Percentiles rank a stretch among this genome's conserved stretches.
These are phyloP conservation scores for Ilex asprella DNA, from an alignment of 257 asterid genomes.

Conservation along the genomic window DNA sequence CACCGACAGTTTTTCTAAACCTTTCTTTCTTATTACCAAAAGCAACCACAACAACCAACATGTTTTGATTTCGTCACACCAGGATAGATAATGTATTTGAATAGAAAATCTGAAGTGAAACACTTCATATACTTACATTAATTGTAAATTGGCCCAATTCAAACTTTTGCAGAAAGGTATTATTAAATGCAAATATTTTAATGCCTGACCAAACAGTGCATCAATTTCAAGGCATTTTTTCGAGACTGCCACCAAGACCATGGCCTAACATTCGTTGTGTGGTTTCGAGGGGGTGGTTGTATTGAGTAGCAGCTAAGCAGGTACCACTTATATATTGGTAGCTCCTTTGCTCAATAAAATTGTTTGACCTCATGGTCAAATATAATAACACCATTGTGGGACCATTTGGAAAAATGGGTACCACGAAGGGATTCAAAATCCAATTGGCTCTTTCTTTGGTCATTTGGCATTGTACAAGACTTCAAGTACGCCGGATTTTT, in stretches of 20 bases:
- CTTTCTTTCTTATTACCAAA: too few species aligned
- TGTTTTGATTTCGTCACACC: too few species aligned
- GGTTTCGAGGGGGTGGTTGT: constrained; percentile 13
- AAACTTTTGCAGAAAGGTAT: constrained; percentile 9
- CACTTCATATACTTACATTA: too few species aligned
- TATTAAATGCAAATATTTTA: constrained; percentile 8
- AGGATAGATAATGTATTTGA: too few species aligned
- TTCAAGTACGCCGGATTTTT: too few species aligned
- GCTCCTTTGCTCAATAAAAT: constrained; percentile 14
- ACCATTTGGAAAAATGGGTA: background rate
- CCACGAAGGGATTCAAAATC: background rate
- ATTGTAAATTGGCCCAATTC: background rate
- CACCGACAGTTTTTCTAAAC: too few species aligned
- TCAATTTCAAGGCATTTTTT: constrained; percentile 30
- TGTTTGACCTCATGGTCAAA: constrained; percentile 20
- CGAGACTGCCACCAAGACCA: constrained; percentile 32
- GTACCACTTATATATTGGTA: constrained; percentile 3
- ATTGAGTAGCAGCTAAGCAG: constrained; percentile 20
- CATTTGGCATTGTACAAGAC: too few species aligned
- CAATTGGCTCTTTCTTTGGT: background rate
- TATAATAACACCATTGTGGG: background rate
- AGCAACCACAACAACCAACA: too few species aligned
- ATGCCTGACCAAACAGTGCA: constrained; percentile 37
- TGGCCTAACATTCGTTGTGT: constrained; percentile 31
- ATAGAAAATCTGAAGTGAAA: too few species aligned